Base-by-base conservation (phyloP, 805 yeast species). In the Candida endomychidarum region DNA sequence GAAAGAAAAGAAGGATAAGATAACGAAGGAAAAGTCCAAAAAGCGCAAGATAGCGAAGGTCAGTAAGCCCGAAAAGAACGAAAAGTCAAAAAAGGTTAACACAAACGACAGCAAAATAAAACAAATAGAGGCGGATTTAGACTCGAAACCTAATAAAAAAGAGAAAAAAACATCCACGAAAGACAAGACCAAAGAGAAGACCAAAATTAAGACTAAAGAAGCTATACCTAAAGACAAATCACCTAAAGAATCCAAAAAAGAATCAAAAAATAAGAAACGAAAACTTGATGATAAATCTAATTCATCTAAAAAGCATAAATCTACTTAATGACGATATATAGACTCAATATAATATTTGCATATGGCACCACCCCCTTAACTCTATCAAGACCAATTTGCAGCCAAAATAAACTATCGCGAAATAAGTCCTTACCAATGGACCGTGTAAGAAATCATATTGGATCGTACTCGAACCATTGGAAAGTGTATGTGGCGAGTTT, bases 141-240 rank as follows among this genome's bases (percentile, higher is more conserved):
- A n/a, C n/a, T n/a, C n/a, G n/a, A n/a, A n/a, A n/a, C n/a, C n/a
- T 33, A 28, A 37, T 31, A 24, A 37, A 41, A 11, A 37, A 42
- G 26, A 20, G 8, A 20, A 6, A 6, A 20, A 20, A 20, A 6
- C 22, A 20, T 20, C 22, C 22, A 40, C 34, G 29, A 41, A 17
- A 34, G 46, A 43, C 18, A 42, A 33, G 38, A 40, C 26, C 26
- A 29, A 21, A 16, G 35, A 33, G 10, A 39, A 34, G 15, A 50
- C 54, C 39, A 50, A 47, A 37, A 53, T 4, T 4, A 26, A 26
- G 57, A 48, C 49, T 46, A 49, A 50, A 50, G 33, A 49, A 51
- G 30, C 54, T 47, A 49, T 51, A 52, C 31, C 4, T 17, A 10
- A 26, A 26, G 17, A 26, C 6, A 26, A 26, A 12, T 7, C 29